Percentiles rank a stretch among this genome's conserved stretches.
phyloP scores from a whole-genome alignment of 176 grass and related monocot genomes.

The Lolium perenne region DNA sequence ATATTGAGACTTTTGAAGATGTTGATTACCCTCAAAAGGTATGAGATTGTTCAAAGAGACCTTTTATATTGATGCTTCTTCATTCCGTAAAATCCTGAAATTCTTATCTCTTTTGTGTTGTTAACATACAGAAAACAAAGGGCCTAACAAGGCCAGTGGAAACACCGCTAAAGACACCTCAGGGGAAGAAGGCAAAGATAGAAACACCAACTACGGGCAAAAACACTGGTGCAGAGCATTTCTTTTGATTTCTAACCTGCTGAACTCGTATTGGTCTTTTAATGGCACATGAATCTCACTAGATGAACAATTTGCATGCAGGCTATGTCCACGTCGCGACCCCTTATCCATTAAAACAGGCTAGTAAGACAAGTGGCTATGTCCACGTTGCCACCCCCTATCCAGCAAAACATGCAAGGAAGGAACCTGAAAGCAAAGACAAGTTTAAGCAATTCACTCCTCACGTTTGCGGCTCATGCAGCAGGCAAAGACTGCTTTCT shows the following conservation, averaged over 20 bases:
- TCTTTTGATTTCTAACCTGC: not conserved
- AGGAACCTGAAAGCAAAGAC: conserved; percentile 48
- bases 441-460: conserved; percentile 56
- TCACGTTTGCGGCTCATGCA: conserved; percentile 67
- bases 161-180: conserved; percentile 62
- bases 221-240: conserved; percentile 41
- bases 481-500: conserved; percentile 48
- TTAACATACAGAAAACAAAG: conserved; percentile 40
- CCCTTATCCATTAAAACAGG: conserved; percentile 65
- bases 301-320: conserved; percentile 24
- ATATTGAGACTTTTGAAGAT: conserved; percentile 46
- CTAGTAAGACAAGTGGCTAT: not conserved
- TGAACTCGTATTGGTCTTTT: not conserved
- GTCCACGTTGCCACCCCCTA: not conserved
- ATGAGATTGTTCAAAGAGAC: not conserved
- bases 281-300: conserved; percentile 4
- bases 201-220: conserved; percentile 49
- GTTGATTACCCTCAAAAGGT: conserved; percentile 59
- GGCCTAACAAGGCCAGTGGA: conserved; percentile 52
- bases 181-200: conserved; percentile 73
- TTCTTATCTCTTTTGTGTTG: conserved; percentile 14
- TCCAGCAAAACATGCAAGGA: conserved; percentile 27
- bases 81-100: conserved; percentile 13
- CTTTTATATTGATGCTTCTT: not conserved
- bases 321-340: conserved; percentile 65